These are phyloP conservation scores for Penicillium sp. DNA, from an alignment of 2,329 filamentous ascomycete species.

Conservation along the genomic window DNA sequence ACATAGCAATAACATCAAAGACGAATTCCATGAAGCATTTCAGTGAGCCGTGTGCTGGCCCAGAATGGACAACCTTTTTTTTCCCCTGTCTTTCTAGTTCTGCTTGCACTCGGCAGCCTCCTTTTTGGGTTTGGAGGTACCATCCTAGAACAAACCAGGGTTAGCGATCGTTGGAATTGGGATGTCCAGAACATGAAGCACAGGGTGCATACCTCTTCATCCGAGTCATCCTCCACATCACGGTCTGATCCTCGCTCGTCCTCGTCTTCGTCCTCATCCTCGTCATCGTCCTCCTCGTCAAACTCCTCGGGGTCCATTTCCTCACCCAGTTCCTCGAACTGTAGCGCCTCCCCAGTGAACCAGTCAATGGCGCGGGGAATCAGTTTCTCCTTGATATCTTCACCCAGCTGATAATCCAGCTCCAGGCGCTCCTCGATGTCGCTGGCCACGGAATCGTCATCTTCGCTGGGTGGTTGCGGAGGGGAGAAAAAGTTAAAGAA, in stretches of 20 bases:
- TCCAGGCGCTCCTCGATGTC: slow-evolving; percentile 98
- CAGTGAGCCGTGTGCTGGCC: slow-evolving; percentile 23
- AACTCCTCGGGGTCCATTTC: slow-evolving; percentile 79
- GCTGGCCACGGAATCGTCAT: slow-evolving; percentile 66
- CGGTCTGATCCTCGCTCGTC: slow-evolving; percentile 62
- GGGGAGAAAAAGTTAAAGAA: slow-evolving; percentile 99
- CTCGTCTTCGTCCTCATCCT: slow-evolving; percentile 84
- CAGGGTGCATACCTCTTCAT: slow-evolving; percentile 46
- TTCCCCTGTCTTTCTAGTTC: slow-evolving; percentile 56
- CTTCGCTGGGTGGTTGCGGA: slow-evolving; percentile 76
- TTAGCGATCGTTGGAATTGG: slow-evolving; percentile 21
- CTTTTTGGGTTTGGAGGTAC: slow-evolving; percentile 85
- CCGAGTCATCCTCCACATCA: slow-evolving; percentile 62
- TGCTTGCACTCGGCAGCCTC: slow-evolving; percentile 96
- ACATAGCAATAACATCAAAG: slow-evolving; percentile 30
- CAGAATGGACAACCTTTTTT: slow-evolving; percentile 10
- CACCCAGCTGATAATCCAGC: slow-evolving; percentile 92
- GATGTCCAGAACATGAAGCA: not conserved
- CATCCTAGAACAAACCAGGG: slow-evolving; percentile 59
- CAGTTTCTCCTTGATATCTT: slow-evolving; percentile 99
- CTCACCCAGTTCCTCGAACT: slow-evolving; percentile 89
- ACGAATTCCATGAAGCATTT: slow-evolving; percentile 38
- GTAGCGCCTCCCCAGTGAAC: slow-evolving; percentile 97
- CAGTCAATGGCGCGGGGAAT: slow-evolving; percentile 98
- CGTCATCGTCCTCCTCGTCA: slow-evolving; percentile 88